Percentiles rank a stretch among this genome's conserved stretches.
Conservation (phyloP, 83 land plant species). For the Diphasiastrum complanatum region DNA sequence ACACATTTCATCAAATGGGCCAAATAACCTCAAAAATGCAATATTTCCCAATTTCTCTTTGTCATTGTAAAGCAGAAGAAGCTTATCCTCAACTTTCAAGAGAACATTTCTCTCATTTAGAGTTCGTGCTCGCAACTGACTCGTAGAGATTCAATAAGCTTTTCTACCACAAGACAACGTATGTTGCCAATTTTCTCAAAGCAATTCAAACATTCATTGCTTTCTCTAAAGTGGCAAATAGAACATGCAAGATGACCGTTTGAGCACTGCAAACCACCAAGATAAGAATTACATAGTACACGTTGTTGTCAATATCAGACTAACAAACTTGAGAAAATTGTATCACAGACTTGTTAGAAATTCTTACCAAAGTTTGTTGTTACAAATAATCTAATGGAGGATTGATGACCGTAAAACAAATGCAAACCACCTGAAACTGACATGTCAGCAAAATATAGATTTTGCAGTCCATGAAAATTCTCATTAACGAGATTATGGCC, state of each 20-base stretch:
- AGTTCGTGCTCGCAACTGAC: conserved; percentile 38
- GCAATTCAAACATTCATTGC: conserved; percentile 54
- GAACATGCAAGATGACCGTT: conserved; percentile 73
- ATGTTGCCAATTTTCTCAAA: conserved; percentile 41
- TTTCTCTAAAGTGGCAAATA: conserved; percentile 51
- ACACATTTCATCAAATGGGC: conserved; percentile 15
- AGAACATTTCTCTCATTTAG: conserved; percentile 21
- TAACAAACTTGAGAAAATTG: no score
- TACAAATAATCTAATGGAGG: no score
- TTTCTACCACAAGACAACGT: conserved; percentile 69
- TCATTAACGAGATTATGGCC: no score
- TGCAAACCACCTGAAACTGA: no score
- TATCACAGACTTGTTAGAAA: no score
- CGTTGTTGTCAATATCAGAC: no score
- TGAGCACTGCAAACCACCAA: conserved; percentile 55
- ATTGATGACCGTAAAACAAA: no score
- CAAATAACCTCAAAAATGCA: conserved; percentile 21
- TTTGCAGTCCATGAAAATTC: no score
- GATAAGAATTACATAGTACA: no score
- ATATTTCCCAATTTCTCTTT: conserved; percentile 28
- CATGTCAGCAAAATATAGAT: no score
- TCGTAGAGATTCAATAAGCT: conserved; percentile 57
- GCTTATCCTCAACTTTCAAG: conserved; percentile 33
- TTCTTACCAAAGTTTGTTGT: no score
- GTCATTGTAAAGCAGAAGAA: conserved; percentile 37